These are phyloP conservation scores for Komagataea norvegica DNA, from an alignment of 1,139 yeast species.

Conservation along the genomic window DNA sequence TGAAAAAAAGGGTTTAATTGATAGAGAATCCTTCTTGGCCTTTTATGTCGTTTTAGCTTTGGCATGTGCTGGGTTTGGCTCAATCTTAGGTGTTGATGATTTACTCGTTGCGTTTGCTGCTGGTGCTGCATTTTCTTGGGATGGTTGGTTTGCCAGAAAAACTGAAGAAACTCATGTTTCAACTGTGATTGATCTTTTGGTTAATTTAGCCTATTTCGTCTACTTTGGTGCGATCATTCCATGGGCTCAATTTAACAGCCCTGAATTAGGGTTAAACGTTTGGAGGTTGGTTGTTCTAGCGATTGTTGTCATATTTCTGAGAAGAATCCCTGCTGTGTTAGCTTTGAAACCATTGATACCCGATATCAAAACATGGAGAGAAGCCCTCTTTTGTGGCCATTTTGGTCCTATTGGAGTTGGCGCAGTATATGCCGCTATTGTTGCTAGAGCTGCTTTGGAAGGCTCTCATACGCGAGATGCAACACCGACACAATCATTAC, in stretches of 20 bases:
- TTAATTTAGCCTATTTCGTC: slow-evolving; percentile 84
- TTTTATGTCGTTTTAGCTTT: slow-evolving; percentile 83
- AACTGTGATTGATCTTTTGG: slow-evolving; percentile 79
- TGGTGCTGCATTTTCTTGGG: slow-evolving; percentile 96
- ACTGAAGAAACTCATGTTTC: slow-evolving; percentile 93
- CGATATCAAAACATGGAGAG: slow-evolving; percentile 91
- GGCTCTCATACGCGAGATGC: slow-evolving; percentile 46
- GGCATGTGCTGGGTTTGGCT: slow-evolving; percentile 89
- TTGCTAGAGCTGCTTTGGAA: slow-evolving; percentile 79
- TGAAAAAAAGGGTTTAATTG: slow-evolving; percentile 70
- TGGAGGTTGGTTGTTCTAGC: slow-evolving; percentile 87
- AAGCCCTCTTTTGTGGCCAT: slow-evolving; percentile 93
- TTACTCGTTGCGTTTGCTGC: slow-evolving; percentile 91
- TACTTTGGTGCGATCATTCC: slow-evolving; percentile 95
- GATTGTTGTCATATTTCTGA: slow-evolving; percentile 71
- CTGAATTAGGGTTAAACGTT: slow-evolving; percentile 60
- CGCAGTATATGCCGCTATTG: slow-evolving; percentile 84
- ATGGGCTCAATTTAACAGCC: slow-evolving; percentile 77
- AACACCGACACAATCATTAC: slow-evolving; percentile 56
- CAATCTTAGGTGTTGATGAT: slow-evolving; percentile 90
- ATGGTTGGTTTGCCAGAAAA: slow-evolving; percentile 83
- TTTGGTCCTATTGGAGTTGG: slow-evolving; percentile 99
- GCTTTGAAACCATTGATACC: slow-evolving; percentile 80
- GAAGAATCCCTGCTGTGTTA: slow-evolving; percentile 86
- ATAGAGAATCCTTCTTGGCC: slow-evolving; percentile 90